Evolutionary conservation across 352 stramenopile species (phyloP).

Genomic region (Phytophthora aleatoria): DNA sequence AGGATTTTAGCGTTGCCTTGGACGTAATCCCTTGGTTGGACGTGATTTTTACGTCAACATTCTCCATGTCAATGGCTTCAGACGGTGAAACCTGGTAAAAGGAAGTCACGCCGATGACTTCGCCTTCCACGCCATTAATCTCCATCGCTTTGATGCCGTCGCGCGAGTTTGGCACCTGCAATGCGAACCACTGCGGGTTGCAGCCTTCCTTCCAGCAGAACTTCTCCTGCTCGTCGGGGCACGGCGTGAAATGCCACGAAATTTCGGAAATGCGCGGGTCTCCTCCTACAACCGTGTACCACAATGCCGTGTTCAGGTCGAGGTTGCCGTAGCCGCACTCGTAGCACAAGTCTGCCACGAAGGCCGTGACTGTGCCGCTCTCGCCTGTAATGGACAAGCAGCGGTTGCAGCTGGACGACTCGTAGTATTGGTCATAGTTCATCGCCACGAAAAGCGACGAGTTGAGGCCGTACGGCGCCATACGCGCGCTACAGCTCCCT

Average conservation of each 20-base stretch:
- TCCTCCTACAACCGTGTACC: slow-evolving; percentile 55
- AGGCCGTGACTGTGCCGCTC: slow-evolving; percentile 48
- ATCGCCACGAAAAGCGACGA: slow-evolving; percentile 60
- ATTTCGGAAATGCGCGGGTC: slow-evolving; percentile 57
- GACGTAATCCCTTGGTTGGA: slow-evolving; percentile 91
- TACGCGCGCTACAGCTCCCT: slow-evolving; percentile 55
- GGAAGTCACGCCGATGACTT: slow-evolving; percentile 88
- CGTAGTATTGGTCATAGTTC: slow-evolving; percentile 67
- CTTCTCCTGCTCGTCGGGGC: slow-evolving; percentile 61
- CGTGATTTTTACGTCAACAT: slow-evolving; percentile 79
- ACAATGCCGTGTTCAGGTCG: slow-evolving; percentile 67
- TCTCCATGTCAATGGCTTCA: slow-evolving; percentile 37
- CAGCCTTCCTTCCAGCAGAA: slow-evolving; percentile 77
- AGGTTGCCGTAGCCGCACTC: slow-evolving; percentile 67
- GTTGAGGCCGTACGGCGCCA: slow-evolving; percentile 49
- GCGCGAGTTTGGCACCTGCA: slow-evolving; percentile 64
- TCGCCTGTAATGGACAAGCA: slow-evolving; percentile 57
- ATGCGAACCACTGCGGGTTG: slow-evolving; percentile 63
- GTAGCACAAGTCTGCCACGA: slow-evolving; percentile 70
- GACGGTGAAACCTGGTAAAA: slow-evolving; percentile 75
- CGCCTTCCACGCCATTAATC: slow-evolving; percentile 46
- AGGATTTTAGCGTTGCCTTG: slow-evolving; percentile 63
- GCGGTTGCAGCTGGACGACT: slow-evolving; percentile 58
- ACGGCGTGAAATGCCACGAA: slow-evolving; percentile 63
- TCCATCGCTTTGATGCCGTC: slow-evolving; percentile 54